Base-by-base conservation (phyloP, 2,329 filamentous ascomycete species). In the Ophiostoma tasmaniense region DNA sequence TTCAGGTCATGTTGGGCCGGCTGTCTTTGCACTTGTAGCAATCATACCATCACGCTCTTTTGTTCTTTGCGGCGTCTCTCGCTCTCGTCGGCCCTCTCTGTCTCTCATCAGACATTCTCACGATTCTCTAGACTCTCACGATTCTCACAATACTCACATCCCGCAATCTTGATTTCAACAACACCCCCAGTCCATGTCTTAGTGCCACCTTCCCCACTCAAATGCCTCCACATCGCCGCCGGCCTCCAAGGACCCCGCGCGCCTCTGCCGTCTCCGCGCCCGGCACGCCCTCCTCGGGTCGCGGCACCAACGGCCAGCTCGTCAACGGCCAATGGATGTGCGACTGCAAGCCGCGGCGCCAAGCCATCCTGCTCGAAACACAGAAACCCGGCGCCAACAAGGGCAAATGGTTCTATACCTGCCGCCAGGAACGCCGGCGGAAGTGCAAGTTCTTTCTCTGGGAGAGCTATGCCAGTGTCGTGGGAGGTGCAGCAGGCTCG, bases 391-490 rank as follows among this genome's bases (percentile, higher is more conserved):
- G 75, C 1, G 72, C 71, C 30, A 83, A 82, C 73, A 75, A 78
- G 62, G 81, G 81, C 30, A 78, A 75, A 66, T 76, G 75, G 66
- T 84, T 82, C 73, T 82, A 78, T 75, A 77, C 75, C 11, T 84
- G 82, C 73, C 73, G 73, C 7, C 69, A 73, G n/a, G 73, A 74
- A 8, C 74, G 75, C 7, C 69, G 70, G 0, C 52, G 67, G 8
- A 75, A 76, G 64, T 84, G 82, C 74, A 68, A 73, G 7, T 82
- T 84, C 73, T 84, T 82, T 70, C 72, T 83, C 28, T 84, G 79
- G 78, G 76, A 77, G n/a, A 78, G 82, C 8, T 75, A 76, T 1
- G 80, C 81, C 11, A 71, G 73, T 42, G 67, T 71, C 25, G 75
- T 76, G 4, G 65, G 64, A 3, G 67, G 52, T 39, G 30, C 20